Conservation (phyloP, 306 rosid genomes). For the Lablab purpureus region DNA sequence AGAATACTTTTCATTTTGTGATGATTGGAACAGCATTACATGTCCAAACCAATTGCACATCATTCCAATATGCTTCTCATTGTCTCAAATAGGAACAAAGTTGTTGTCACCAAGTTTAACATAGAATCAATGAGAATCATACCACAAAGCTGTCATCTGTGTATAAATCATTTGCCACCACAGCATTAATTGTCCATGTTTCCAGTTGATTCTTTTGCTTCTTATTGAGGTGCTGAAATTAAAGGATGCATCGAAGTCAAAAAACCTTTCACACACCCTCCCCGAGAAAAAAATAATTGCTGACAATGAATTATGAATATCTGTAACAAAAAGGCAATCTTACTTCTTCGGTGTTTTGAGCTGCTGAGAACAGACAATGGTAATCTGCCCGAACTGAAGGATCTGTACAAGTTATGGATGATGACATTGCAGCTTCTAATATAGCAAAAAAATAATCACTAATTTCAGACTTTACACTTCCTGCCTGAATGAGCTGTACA, state of each 20-base stretch:
- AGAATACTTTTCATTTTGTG: conserved; percentile 27
- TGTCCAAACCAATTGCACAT: conserved; percentile 32
- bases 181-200: conserved; percentile 70
- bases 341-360: conserved; percentile 73
- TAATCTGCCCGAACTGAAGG: conserved; percentile 79
- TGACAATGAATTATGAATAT: not conserved
- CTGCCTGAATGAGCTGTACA: conserved; percentile 84
- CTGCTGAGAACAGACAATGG: conserved; percentile 75
- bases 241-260: conserved; percentile 22
- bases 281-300: not conserved
- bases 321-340: conserved; percentile 28
- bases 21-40: conserved; percentile 37
- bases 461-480: conserved; percentile 86
- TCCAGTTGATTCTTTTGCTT: conserved; percentile 82
- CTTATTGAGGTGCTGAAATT: conserved; percentile 67
- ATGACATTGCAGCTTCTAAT: conserved; percentile 85
- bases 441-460: conserved; percentile 69
- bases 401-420: conserved; percentile 72
- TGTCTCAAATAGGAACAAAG: conserved; percentile 38
- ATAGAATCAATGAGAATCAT: conserved; percentile 44
- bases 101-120: conserved; percentile 12
- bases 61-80: conserved; percentile 22
- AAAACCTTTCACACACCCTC: conserved; percentile 27
- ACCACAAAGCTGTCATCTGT: conserved; percentile 98
- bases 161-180: conserved; percentile 79